These are phyloP conservation scores for Galeopsis tetrahit DNA, from an alignment of 257 asterid genomes.

Conservation along the genomic window DNA sequence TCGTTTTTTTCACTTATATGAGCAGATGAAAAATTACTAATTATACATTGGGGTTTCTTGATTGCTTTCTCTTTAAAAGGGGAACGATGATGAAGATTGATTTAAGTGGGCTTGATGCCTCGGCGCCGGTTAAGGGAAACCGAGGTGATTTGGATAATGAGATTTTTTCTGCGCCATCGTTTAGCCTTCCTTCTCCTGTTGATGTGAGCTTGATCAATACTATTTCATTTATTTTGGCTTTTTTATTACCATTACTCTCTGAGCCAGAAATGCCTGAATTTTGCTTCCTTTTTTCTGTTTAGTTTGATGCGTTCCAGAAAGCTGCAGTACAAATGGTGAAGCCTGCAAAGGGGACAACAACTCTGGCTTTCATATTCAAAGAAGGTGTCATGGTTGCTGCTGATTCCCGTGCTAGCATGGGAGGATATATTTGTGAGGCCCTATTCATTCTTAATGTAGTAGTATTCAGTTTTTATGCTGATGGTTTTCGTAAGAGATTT, in stretches of 20 bases:
- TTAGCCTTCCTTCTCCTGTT: conserved; percentile 61
- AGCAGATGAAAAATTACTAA: not conserved
- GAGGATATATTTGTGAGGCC: conserved; percentile 91
- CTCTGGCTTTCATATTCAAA: conserved; percentile 82
- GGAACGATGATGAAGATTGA: conserved; percentile 69
- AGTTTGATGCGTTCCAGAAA: conserved; percentile 96
- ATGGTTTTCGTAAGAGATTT: not conserved
- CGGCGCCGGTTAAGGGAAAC: conserved; percentile 54
- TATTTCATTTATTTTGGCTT: not conserved
- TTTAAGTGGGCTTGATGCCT: conserved; percentile 76
- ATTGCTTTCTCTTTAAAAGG: conserved; percentile 28
- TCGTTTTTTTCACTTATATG: not conserved
- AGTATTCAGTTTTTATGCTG: conserved; percentile 4
- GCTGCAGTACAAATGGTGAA: conserved; percentile 94
- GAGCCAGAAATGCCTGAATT: not conserved
- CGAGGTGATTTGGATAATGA: conserved; percentile 49
- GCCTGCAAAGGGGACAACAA: conserved; percentile 95
- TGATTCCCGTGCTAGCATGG: conserved; percentile 98
- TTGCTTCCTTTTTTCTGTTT: conserved; percentile 10
- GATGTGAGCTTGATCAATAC: conserved; percentile 58
- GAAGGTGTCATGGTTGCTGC: conserved; percentile 96
- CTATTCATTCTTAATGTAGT: conserved; percentile 4
- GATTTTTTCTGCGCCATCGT: conserved; percentile 57
- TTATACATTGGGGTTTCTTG: conserved; percentile 9
- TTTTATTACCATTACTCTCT: not conserved